Percentiles rank a stretch among this genome's conserved stretches.
Evolutionary conservation across 306 rosid genomes (phyloP).

Genomic region (Medicago ruthenica): DNA sequence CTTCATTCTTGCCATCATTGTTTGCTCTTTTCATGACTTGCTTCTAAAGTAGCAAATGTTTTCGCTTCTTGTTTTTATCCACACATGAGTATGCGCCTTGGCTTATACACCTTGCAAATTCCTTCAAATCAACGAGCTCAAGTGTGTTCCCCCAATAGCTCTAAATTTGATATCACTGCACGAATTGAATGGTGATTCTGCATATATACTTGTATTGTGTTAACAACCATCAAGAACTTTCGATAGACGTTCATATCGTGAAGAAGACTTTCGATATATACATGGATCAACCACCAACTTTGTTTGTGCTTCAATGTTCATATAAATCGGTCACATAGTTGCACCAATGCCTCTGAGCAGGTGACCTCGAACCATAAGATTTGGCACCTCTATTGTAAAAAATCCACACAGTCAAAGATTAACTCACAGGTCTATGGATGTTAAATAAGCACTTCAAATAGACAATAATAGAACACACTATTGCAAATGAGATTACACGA

Average conservation of each 20-base stretch:
- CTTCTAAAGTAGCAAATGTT: neutral
- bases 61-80: neutral
- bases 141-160: neutral
- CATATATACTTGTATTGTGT: neutral
- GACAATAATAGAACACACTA: neutral
- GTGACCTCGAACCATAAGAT: too few relatives aligned
- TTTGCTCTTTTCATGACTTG: neutral
- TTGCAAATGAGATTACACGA: neutral
- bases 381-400: too few relatives aligned
- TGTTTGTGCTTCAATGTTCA: neutral
- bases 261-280: neutral
- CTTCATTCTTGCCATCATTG: neutral
- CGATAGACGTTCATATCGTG: neutral
- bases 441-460: neutral
- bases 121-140: neutral
- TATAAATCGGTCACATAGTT: neutral
- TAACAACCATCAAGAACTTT: neutral
- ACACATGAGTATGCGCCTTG: too few relatives aligned
- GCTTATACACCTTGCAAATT: neutral
- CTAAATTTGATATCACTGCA: neutral
- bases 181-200: neutral
- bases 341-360: neutral
- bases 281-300: neutral
- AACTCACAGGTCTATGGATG: too few relatives aligned
- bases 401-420: too few relatives aligned